Percentiles rank a stretch among this genome's conserved stretches.
Conservation (phyloP, 441 rosid genomes). For the Gossypium gossypioides region DNA sequence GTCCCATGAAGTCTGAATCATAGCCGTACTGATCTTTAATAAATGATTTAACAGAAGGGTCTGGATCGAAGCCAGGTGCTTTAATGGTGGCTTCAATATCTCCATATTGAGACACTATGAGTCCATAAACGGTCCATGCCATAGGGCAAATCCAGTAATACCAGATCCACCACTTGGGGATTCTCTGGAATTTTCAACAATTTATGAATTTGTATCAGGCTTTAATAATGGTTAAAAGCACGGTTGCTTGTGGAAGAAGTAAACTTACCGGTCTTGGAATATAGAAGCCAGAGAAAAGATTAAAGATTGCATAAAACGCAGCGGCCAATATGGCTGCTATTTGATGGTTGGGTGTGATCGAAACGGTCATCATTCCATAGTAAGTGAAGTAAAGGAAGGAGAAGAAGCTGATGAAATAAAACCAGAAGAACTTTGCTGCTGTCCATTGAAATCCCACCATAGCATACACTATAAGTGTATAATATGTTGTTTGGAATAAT, state of each 20-base stretch:
- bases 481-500: constrained; percentile 54
- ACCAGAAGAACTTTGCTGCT: constrained; percentile 70
- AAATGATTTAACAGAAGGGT: constrained; percentile 32
- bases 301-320: constrained; percentile 5
- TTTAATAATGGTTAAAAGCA: background rate
- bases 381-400: constrained; percentile 91
- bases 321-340: constrained; percentile 63
- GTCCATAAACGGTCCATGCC: constrained; percentile 84
- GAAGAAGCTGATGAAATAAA: constrained; percentile 60
- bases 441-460: constrained; percentile 88
- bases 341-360: constrained; percentile 81
- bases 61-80: constrained; percentile 31
- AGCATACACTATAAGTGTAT: constrained; percentile 56
- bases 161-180: constrained; percentile 93
- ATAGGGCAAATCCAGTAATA: constrained; percentile 85
- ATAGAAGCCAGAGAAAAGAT: background rate
- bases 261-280: constrained; percentile 5
- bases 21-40: constrained; percentile 46
- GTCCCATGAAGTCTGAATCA: constrained; percentile 64
- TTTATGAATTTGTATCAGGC: background rate
- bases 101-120: constrained; percentile 73
- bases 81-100: constrained; percentile 32
- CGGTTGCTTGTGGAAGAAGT: background rate
- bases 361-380: constrained; percentile 90
- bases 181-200: constrained; percentile 37